Conservation (phyloP, 768 basidiomycete genomes). For the Rhodotorula paludigena region DNA sequence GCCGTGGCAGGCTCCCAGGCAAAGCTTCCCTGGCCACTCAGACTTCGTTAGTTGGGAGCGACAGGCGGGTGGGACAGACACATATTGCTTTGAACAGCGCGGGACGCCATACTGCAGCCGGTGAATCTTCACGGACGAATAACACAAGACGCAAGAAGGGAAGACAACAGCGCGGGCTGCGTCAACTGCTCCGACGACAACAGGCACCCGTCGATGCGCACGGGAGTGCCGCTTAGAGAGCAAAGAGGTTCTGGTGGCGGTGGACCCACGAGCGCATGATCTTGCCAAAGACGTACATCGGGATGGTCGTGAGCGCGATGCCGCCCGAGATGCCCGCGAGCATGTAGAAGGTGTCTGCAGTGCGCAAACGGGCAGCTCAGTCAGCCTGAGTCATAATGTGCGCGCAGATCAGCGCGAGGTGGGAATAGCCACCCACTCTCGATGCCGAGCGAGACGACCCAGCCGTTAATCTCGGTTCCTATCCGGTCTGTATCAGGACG, state of each 20-base stretch:
- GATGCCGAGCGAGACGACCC: constrained; percentile 3
- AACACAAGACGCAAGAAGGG: no score
- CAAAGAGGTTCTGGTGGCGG: not conserved
- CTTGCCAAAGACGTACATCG: constrained; percentile 8
- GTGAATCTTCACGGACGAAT: no score
- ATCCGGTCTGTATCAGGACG: not conserved
- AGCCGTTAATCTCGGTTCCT: constrained; percentile 6
- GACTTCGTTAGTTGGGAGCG: no score
- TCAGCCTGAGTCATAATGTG: no score
- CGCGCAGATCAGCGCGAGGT: not conserved
- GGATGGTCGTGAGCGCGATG: not conserved
- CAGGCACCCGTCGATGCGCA: not conserved
- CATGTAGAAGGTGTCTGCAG: not conserved
- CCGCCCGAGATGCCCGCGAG: not conserved
- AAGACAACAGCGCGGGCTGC: no score
- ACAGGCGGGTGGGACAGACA: no score
- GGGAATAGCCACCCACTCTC: not conserved
- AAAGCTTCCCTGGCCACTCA: no score
- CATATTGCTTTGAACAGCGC: no score
- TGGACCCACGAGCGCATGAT: constrained; percentile 1
- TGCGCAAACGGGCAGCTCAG: not conserved
- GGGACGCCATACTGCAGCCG: no score
- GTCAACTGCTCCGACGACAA: no score
- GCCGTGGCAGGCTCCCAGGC: no score
- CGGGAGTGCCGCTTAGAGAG: not conserved